Conservation (phyloP, 2,329 filamentous ascomycete genomes). For the Ophiostoma himal-ulmi region DNA sequence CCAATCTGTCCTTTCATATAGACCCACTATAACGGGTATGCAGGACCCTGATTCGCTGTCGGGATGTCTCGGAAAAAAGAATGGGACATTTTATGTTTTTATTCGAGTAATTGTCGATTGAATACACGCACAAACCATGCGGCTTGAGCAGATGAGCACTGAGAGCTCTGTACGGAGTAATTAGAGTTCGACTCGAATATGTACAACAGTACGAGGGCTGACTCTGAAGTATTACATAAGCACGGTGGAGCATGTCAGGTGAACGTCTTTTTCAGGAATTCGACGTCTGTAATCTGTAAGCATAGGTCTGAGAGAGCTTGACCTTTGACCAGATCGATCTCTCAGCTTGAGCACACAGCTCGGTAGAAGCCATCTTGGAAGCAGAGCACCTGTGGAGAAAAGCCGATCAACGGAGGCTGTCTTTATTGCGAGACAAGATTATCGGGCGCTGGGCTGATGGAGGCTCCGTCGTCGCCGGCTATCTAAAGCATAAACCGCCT, state of each 20-base stretch:
- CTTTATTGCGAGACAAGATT: not conserved
- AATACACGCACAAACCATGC: not conserved
- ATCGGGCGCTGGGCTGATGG: conserved; percentile 1
- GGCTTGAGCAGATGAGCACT: not conserved
- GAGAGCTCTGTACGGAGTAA: no score
- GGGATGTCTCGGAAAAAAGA: conserved; percentile 14
- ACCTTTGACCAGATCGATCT: no score
- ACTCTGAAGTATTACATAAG: not conserved
- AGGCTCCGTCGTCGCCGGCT: not conserved
- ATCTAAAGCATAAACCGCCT: not conserved
- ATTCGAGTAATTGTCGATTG: not conserved
- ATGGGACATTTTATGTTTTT: not conserved
- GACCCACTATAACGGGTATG: not conserved
- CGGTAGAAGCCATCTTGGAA: no score
- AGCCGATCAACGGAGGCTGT: not conserved
- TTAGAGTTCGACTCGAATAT: no score
- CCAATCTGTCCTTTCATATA: conserved; percentile 1
- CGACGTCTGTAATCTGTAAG: no score
- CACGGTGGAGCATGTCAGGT: not conserved
- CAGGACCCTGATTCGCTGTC: not conserved
- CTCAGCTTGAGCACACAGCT: not conserved
- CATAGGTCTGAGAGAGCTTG: no score
- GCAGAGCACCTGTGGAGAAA: not conserved
- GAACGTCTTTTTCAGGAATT: no score
- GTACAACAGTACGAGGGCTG: not conserved